phyloP scores from a whole-genome alignment of 2,329 filamentous ascomycete species.

The Neopestalotiopsis sp. region DNA sequence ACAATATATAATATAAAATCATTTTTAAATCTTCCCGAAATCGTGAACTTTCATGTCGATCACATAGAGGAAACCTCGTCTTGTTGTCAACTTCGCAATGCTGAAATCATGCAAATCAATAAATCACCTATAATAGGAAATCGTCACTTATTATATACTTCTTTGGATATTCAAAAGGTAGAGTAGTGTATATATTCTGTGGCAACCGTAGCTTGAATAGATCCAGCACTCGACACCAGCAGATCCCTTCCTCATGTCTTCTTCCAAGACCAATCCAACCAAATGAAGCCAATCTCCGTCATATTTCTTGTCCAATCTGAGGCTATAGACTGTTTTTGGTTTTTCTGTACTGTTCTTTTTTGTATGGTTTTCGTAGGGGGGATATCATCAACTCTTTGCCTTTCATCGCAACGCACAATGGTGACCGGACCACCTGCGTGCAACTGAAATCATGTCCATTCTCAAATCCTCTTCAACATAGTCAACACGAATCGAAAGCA shows the following conservation, averaged over 20 bases:
- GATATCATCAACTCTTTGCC: slow-evolving; percentile 5
- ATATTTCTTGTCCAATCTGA: slow-evolving; percentile 28
- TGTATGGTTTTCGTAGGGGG: background rate
- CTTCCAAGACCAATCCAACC: slow-evolving; percentile 21
- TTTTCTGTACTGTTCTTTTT: slow-evolving; percentile 15
- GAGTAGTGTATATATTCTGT: slow-evolving; percentile 9
- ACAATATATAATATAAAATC: no score
- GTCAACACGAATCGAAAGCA: slow-evolving; percentile 33
- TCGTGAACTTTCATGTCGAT: no score
- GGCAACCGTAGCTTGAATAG: slow-evolving; percentile 24
- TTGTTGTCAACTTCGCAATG: no score
- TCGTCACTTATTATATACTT: no score
- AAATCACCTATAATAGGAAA: no score
- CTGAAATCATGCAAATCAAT: no score
- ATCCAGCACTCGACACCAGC: slow-evolving; percentile 49
- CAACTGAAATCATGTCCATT: slow-evolving; percentile 19
- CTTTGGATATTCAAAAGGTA: background rate
- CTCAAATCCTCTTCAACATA: slow-evolving; percentile 29
- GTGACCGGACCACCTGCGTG: slow-evolving; percentile 35
- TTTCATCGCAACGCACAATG: slow-evolving; percentile 23
- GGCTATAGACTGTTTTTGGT: slow-evolving; percentile 11
- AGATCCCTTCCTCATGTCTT: slow-evolving; percentile 40
- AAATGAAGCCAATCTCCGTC: slow-evolving; percentile 20
- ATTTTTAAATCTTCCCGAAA: no score
- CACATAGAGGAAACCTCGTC: no score